phyloP scores from a whole-genome alignment of 495 filamentous ascomycete genomes.

The Hyaloscypha finlandica region DNA sequence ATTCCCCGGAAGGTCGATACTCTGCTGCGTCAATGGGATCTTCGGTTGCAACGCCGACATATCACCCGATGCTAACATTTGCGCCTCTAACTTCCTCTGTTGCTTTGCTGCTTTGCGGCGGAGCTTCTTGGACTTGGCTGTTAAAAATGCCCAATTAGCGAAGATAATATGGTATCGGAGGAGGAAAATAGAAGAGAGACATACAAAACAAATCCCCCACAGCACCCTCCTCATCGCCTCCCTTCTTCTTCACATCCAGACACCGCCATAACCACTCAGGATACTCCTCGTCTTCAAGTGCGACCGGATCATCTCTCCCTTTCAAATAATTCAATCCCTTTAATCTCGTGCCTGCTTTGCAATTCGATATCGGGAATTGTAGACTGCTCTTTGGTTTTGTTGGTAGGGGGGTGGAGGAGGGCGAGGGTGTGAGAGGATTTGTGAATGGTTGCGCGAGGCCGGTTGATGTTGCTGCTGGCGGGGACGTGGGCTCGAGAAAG shows the following conservation, averaged over 20 bases:
- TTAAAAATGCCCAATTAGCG: too few relatives aligned
- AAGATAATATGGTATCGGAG: not conserved
- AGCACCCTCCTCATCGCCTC: slow-evolving; percentile 37
- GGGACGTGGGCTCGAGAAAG: slow-evolving; percentile 22
- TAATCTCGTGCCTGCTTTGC: slow-evolving; percentile 69
- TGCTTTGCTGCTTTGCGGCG: slow-evolving; percentile 66
- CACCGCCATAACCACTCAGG: slow-evolving; percentile 89
- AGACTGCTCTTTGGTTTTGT: slow-evolving; percentile 35
- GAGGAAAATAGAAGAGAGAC: slow-evolving; percentile 34
- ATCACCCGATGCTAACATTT: slow-evolving; percentile 63
- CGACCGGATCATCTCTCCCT: slow-evolving; percentile 65
- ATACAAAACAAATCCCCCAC: slow-evolving; percentile 68
- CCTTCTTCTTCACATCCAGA: slow-evolving; percentile 54
- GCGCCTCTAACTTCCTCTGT: slow-evolving; percentile 63
- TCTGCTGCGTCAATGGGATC: slow-evolving; percentile 82
- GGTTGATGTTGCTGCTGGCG: slow-evolving; percentile 45
- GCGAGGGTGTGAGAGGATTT: slow-evolving; percentile 49
- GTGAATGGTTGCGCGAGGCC: slow-evolving; percentile 52
- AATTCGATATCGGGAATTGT: slow-evolving; percentile 46
- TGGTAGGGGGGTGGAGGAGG: slow-evolving; percentile 19
- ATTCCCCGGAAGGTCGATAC: slow-evolving; percentile 73
- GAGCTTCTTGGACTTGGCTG: slow-evolving; percentile 81
- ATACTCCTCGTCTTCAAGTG: slow-evolving; percentile 81
- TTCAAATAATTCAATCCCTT: slow-evolving; percentile 89
- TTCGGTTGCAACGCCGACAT: slow-evolving; percentile 66